A percentile compares a stretch with the other conserved stretches of the same genome.
Conservation (phyloP, 2,329 filamentous ascomycete genomes). For the Diaporthe sp. region DNA sequence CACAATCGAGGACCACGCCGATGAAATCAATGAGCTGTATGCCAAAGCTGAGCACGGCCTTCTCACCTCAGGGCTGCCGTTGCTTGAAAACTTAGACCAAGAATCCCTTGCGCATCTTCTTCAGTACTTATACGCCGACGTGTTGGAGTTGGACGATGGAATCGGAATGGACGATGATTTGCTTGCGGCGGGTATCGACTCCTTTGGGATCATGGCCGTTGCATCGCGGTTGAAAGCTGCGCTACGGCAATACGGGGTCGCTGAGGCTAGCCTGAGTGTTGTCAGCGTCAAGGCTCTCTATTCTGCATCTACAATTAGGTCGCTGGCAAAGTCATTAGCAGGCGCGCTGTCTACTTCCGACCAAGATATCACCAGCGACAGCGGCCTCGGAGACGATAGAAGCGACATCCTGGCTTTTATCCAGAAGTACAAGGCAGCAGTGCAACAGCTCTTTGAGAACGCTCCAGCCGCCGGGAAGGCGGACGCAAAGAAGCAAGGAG, state of each 20-base stretch:
- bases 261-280: neutral
- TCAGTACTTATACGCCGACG: conserved; percentile 12
- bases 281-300: neutral
- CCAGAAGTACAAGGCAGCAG: conserved; percentile 24
- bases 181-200: conserved; percentile 8
- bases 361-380: neutral
- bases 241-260: conserved; percentile 1
- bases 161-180: conserved; percentile 1
- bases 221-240: conserved; percentile 4
- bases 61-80: neutral
- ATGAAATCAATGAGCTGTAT: conserved; percentile 35
- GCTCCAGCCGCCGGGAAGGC: neutral
- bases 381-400: neutral
- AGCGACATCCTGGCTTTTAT: conserved; percentile 38
- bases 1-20: conserved; percentile 19
- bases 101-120: neutral
- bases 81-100: neutral
- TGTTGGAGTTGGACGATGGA: neutral
- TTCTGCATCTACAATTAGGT: conserved; percentile 9
- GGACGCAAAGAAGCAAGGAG: neutral
- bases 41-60: conserved; percentile 10
- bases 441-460: neutral
- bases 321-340: neutral
- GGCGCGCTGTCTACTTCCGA: neutral
- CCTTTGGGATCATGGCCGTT: neutral